Evolutionary conservation across 2,329 filamentous ascomycete genomes (phyloP), one percentile per base, ranked within the genome.

Genomic region (Penicillium sp.): DNA sequence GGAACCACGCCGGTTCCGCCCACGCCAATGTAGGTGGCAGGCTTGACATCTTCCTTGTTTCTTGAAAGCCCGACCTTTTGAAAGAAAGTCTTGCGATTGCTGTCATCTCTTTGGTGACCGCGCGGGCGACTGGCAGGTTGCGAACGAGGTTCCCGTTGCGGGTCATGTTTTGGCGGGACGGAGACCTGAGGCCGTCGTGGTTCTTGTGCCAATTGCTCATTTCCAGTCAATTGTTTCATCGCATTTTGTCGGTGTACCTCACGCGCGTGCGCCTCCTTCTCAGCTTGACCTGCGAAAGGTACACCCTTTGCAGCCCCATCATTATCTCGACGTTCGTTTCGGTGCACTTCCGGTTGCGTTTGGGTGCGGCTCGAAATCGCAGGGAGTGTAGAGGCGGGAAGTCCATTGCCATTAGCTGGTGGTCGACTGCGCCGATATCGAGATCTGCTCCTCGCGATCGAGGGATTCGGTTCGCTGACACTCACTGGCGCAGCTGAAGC

Each of bases 1-100:
- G 80, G 76, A 2, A 80, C 64, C 8, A 62, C 52, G 2, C 55
- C 55, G 4, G 59, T 58, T 34, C 60, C 61, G 10, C 59, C 59
- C 13, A 55, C 48, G 4, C 56, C 61, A 14, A 61, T 59, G 37
- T 56, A 61, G 10, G 46, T 60, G 6, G 35, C 40, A 1, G 56
- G n/a, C 16, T 59, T 57, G 10, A 46, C 29, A 8, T 43, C 39
- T 7, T 50, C 58, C 27, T 57, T 63, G 13, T 50, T 42, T 28
- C 57, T 58, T 12, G 52, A 46, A 14, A 62, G 45, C 27, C 63
- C 64, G 36, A 68, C 55, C 45, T 59, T 62, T 30, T 68, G 64
- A 19, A 62, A 60, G 38, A 66, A 56, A 10, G 68, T 68, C n/a
- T 55, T 60, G 33, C 62, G 65, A 39, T 58, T 58, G 6, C 53